Conservation (phyloP, 2,329 filamentous ascomycete species). For the Ophiostoma tasmaniense region DNA sequence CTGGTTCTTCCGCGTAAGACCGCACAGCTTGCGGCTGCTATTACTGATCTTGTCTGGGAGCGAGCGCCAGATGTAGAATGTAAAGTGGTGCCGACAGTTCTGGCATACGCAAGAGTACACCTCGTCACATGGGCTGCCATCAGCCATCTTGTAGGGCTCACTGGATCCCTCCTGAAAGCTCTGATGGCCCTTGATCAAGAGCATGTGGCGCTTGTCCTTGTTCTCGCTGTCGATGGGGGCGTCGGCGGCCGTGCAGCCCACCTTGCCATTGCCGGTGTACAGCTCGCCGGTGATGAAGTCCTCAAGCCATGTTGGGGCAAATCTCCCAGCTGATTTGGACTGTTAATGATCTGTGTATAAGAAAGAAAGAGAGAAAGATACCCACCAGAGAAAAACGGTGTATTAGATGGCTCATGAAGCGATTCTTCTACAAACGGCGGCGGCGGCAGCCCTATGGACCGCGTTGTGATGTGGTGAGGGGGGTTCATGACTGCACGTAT, state of each 20-base stretch:
- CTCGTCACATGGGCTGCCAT: conserved; percentile 16
- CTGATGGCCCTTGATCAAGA: conserved; percentile 22
- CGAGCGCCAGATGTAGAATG: conserved; percentile 22
- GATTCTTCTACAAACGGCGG: conserved; percentile 16
- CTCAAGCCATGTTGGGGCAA: conserved; percentile 22
- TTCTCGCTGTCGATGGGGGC: neutral
- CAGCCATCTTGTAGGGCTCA: conserved; percentile 11
- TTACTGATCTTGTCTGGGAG: neutral
- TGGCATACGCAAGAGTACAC: conserved; percentile 27
- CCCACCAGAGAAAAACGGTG: conserved; percentile 9
- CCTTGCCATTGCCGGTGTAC: conserved; percentile 9
- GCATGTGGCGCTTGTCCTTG: conserved; percentile 15
- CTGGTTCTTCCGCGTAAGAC: conserved; percentile 15
- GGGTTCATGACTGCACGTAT: conserved; percentile 20
- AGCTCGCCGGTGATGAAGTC: conserved; percentile 20
- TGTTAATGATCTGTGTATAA: neutral
- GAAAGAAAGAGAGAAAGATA: neutral
- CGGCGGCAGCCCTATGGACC: conserved; percentile 14
- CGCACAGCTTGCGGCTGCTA: conserved; percentile 13
- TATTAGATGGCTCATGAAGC: conserved; percentile 9
- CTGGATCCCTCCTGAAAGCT: conserved; percentile 14
- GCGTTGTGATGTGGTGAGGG: conserved; percentile 14
- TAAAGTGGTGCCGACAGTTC: conserved; percentile 29
- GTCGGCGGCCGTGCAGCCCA: conserved; percentile 2
- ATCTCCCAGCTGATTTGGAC: conserved; percentile 15